phyloP scores from a whole-genome alignment of 768 basidiomycete genomes.

The Cystofilobasidium capitatum region DNA sequence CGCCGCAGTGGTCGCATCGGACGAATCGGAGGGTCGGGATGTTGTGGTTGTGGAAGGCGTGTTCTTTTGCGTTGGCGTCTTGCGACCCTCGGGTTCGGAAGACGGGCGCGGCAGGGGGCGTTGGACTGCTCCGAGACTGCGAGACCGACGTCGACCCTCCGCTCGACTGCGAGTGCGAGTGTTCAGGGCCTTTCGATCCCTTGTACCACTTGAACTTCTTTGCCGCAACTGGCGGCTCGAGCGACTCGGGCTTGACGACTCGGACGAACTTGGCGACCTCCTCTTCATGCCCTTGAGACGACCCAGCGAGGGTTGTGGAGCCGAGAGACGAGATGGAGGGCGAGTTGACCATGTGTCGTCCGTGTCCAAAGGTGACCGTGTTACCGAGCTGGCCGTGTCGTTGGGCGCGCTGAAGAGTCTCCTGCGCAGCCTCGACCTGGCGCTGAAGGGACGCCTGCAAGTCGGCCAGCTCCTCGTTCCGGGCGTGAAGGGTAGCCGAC shows the following conservation, averaged over 20 bases:
- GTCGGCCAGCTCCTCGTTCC: constrained; percentile 86
- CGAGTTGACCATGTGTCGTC: not conserved
- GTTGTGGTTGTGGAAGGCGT: constrained; percentile 81
- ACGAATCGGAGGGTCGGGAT: constrained; percentile 63
- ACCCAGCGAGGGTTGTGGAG: constrained; percentile 30
- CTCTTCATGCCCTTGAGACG: constrained; percentile 36
- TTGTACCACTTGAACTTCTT: constrained; percentile 45
- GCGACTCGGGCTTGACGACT: constrained; percentile 34
- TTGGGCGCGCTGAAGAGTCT: constrained; percentile 32
- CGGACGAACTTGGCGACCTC: constrained; percentile 39
- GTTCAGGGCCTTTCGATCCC: constrained; percentile 35
- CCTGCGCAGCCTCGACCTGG: constrained; percentile 53
- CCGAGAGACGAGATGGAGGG: constrained; percentile 22
- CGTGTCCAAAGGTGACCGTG: not conserved
- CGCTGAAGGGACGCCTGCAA: constrained; percentile 72
- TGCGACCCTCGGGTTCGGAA: constrained; percentile 26
- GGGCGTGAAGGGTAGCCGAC: constrained; percentile 74
- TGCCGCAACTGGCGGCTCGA: constrained; percentile 30
- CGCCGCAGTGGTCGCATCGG: constrained; percentile 88
- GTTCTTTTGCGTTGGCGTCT: constrained; percentile 45
- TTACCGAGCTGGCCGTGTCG: constrained; percentile 26
- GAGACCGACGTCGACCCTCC: not conserved
- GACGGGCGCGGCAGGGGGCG: not conserved
- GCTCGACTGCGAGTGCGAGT: not conserved
- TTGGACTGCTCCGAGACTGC: constrained; percentile 5